Base-by-base conservation (phyloP, 352 stramenopile species). In the Globisporangium lucens region DNA sequence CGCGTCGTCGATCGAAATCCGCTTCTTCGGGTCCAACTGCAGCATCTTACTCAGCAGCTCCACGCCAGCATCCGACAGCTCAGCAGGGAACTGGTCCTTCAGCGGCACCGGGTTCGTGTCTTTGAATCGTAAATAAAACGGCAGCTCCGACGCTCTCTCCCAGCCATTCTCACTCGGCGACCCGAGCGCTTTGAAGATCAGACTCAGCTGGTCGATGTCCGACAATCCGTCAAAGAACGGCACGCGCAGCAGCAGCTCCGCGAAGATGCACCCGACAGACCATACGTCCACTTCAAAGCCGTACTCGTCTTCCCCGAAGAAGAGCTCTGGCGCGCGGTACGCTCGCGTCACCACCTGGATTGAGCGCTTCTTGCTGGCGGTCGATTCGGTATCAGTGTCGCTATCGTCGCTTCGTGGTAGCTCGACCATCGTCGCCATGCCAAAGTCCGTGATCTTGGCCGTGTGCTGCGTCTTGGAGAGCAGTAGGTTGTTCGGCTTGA, bases 401-500 rank as follows among this genome's bases (percentile, higher is more conserved):
- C 9, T 61, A 6, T 77, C 71, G 27, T 61, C 2, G 64, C 47
- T 43, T 59, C 51, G 47, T 73, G 68, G 13, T 65, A 17, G 12
- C 62, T 61, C 15, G 4, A 82, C 29, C 12, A 78, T 55, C 9
- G 79, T 86, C 0, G 87, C 87, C 85, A 94, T 91, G 41, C 87
- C 87, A 70, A 94, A 92, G 67, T 94, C 87, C n/a, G 82, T 83
- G 66, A 94, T 84, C 75, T 92, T 95, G 55, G 79, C 82, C 12
- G 75, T 67, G 13, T 71, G 59, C 35, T 77, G 74, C 46, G 71
- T 63, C 47, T 74, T 72, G 12, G 75, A 82, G 49, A 94, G 69
- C 61, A 95, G 68, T 38, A 93, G 60, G 52, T 95, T 93, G 76
- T 93, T 93, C 46, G 87, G 87, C 67, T 95, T 95, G 33, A 95